Evolutionary conservation across 2,329 filamentous ascomycete genomes (phyloP).

Genomic region (Aspergillus fructus): DNA sequence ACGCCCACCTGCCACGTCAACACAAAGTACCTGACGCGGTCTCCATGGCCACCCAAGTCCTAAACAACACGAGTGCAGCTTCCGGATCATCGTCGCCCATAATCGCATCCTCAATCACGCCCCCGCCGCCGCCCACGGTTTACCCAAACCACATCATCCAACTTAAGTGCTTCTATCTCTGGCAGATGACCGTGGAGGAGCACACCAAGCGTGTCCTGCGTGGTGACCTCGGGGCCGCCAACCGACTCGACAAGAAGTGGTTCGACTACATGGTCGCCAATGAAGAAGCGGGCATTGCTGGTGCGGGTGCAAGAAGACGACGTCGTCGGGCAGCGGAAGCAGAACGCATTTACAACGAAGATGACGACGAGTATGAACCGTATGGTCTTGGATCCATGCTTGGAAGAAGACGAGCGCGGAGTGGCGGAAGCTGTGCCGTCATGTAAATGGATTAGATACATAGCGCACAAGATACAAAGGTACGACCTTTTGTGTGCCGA

Average conservation of each 20-base stretch:
- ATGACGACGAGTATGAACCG: slow-evolving; percentile 69
- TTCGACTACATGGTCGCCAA: slow-evolving; percentile 89
- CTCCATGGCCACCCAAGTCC: slow-evolving; percentile 34
- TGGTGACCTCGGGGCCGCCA: slow-evolving; percentile 72
- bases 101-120: slow-evolving; percentile 27
- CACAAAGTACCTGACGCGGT: slow-evolving; percentile 31
- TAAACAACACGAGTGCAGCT: slow-evolving; percentile 19
- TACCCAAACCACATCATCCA: slow-evolving; percentile 78
- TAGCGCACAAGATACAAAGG: not conserved
- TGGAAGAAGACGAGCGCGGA: slow-evolving; percentile 61
- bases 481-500: no score
- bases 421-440: slow-evolving; percentile 58
- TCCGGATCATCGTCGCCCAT: slow-evolving; percentile 4
- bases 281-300: slow-evolving; percentile 71
- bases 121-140: slow-evolving; percentile 23
- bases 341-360: slow-evolving; percentile 74
- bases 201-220: slow-evolving; percentile 82
- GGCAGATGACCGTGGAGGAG: slow-evolving; percentile 92
- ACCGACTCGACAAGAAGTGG: slow-evolving; percentile 85
- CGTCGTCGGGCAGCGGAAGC: slow-evolving; percentile 78
- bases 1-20: slow-evolving; percentile 68
- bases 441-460: slow-evolving; percentile 53
- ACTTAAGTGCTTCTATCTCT: slow-evolving; percentile 92
- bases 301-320: slow-evolving; percentile 64
- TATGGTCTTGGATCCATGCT: slow-evolving; percentile 39